Base-by-base conservation (phyloP, 257 asterid genomes). In the Eucommia ulmoides region DNA sequence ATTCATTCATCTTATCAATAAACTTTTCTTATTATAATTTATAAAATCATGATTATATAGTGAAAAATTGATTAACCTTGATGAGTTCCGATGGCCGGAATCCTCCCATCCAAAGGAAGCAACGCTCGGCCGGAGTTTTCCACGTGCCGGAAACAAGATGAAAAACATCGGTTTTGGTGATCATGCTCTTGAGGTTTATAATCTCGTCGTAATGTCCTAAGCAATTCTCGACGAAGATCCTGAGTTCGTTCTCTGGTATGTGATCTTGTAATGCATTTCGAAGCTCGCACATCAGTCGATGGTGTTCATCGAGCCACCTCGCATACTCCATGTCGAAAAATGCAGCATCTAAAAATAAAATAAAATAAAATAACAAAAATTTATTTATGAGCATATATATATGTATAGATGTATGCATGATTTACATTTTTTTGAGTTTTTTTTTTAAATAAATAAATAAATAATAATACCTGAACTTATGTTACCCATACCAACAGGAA, bases 91-190 rank as follows among this genome's bases (percentile, higher is more conserved):
- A 84, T 2, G 97, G 96, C 14, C 96, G 84, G 67, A 85, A 78
- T 33, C 80, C 97, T 0, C 97, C 97, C 11, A 89, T 53, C 97
- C 97, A 89, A 68, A 84, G 60, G 73, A 82, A 84, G 68, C 94
- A 85, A 0, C 97, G 73, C 55, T 89, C 97, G 0, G 94, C 94
- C 3, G 97, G 97, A 22, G 97, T 78, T 61, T 72, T 84, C 93
- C 96, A 89, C 61, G 58, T 65, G 71, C 97, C 97, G 45, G 94
- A 80, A 58, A 82, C 50, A 2, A 84, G 68, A 69, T 89, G 96
- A 59, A 88, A 79, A 3, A 82, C 83, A 17, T 84, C 93, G n/a
- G 78, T 44, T 49, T 78, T 88, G 0, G 75, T 77, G 1, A 78
- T 60, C 66, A 84, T 74, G 63, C 68, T 53, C 54, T 84, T 88